Base-by-base conservation (phyloP, 2,329 filamentous ascomycete species). In the Xylaria sp. region DNA sequence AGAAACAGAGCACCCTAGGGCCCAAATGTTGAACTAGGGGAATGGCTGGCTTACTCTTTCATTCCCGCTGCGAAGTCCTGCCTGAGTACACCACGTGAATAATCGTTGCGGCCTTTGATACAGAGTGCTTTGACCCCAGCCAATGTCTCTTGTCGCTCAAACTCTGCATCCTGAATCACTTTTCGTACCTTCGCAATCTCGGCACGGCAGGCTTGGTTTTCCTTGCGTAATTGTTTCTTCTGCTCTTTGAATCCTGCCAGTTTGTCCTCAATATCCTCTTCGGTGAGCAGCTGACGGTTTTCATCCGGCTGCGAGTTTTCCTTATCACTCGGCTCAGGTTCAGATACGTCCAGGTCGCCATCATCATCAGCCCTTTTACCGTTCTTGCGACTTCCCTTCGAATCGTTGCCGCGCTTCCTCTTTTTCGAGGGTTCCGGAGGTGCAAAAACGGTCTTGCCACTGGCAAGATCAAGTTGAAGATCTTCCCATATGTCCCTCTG, bases 1-100 rank as follows among this genome's bases (percentile, higher is more conserved):
- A 17, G 7, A 34, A 6, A 34, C 29, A 34, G 16, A 13, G 8
- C 4, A 6, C 6, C 24, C 24, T n/a, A 17, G n/a, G 1, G 29
- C 16, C 19, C 16, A 2, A 17, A 42, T 21, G 26, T 16, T 9
- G n/a, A 41, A 2, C 21, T 44, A 39, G 4, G 39, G 24, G 16
- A 17, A 26, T 34, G 11, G 17, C n/a, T 17, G 11, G 62, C 69
- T 65, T 61, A 72, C 69, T 87, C 83, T 57, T 76, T 78, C 47
- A 87, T 80, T 0, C 84, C 84, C 42, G 75, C 71, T 1, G 82
- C 82, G 63, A 86, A 88, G 49, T 88, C 82, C 11, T 74, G 66
- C 61, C 80, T 78, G 38, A 88, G 86, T 0, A 76, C 77, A 0
- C 63, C 63, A 48, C 77, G 80, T 0, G 82, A 80, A 54, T 83